Conservation (phyloP, 306 rosid genomes). For the Corylus americana region DNA sequence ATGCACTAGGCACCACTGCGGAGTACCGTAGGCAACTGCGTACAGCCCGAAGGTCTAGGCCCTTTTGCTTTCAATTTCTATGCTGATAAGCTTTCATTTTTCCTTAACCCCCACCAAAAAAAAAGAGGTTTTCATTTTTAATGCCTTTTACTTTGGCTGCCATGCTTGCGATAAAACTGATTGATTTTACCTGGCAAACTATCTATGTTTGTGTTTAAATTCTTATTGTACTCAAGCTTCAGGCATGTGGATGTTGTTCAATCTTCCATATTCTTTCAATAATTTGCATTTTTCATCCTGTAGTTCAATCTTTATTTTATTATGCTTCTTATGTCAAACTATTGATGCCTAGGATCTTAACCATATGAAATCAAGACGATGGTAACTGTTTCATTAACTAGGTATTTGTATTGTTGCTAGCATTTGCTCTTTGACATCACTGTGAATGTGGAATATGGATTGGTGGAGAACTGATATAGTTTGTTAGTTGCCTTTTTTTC, state of each 20-base stretch:
- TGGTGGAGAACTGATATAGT: neutral
- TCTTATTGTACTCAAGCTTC: neutral
- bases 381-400: too few species aligned
- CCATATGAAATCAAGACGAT: neutral
- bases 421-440: neutral
- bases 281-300: conserved; percentile 13
- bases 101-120: neutral
- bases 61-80: conserved; percentile 6
- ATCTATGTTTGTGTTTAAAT: neutral
- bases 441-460: neutral
- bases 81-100: neutral
- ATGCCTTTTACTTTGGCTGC: neutral
- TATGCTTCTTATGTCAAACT: neutral
- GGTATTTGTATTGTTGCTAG: neutral
- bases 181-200: neutral
- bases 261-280: conserved; percentile 6
- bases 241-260: neutral
- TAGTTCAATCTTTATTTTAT: neutral
- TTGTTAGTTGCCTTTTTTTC: neutral
- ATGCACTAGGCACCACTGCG: conserved; percentile 70
- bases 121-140: neutral
- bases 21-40: conserved; percentile 70
- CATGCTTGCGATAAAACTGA: neutral
- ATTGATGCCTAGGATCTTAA: neutral
- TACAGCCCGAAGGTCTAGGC: conserved; percentile 73